Conservation (phyloP, 1,284 basidiomycete species). For the Cutaneotrichosporon mucoides region DNA sequence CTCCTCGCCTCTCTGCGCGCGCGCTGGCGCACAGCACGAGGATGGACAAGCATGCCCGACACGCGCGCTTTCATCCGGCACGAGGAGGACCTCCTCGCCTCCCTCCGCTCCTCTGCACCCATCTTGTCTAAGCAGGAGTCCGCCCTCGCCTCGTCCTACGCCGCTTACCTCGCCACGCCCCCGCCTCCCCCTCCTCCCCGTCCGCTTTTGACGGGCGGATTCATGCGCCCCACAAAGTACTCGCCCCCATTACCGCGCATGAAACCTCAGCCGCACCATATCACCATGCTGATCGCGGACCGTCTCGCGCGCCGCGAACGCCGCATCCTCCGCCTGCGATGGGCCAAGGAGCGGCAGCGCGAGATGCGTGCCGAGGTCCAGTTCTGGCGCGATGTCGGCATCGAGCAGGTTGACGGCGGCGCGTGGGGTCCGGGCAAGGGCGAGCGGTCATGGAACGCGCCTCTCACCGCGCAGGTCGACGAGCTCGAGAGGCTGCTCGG, state of each 20-base stretch:
- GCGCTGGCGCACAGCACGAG: conserved; percentile 23
- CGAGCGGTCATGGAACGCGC: neutral
- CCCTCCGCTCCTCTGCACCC: neutral
- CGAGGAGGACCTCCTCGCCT: conserved; percentile 25
- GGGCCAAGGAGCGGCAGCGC: conserved; percentile 27
- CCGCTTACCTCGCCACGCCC: conserved; percentile 41
- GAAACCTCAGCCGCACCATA: conserved; percentile 65
- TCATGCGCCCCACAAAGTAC: conserved; percentile 59
- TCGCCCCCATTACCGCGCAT: conserved; percentile 69
- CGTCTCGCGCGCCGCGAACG: conserved; percentile 54
- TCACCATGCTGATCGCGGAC: conserved; percentile 64
- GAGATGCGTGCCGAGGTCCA: conserved; percentile 57
- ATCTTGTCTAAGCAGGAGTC: neutral
- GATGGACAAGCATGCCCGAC: conserved; percentile 16
- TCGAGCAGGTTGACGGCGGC: neutral
- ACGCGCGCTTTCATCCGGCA: conserved; percentile 21
- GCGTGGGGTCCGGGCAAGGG: neutral
- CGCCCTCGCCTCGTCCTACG: neutral
- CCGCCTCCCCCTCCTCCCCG: conserved; percentile 20
- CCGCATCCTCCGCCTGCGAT: neutral
- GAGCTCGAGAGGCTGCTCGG: neutral
- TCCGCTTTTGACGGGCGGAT: conserved; percentile 64
- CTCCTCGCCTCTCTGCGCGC: conserved; percentile 15
- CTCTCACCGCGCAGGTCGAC: neutral
- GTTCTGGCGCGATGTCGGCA: conserved; percentile 44